Evolutionary conservation across 352 stramenopile genomes (phyloP).

Genomic region (Globisporangium ultimum): DNA sequence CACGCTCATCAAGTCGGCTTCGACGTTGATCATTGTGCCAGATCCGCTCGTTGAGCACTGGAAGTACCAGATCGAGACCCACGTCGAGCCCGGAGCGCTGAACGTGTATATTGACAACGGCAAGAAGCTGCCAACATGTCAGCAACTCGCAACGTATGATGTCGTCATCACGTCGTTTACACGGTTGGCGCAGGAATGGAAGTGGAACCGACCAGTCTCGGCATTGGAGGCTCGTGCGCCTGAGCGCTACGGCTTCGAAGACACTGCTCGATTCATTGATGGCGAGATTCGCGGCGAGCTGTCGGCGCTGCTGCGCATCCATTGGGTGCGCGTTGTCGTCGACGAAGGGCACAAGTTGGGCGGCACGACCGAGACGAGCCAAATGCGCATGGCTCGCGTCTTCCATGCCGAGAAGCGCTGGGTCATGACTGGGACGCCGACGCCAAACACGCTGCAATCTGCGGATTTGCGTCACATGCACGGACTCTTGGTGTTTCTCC

Average conservation of each 20-base stretch:
- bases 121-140: constrained; percentile 30
- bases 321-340: constrained; percentile 91
- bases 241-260: constrained; percentile 70
- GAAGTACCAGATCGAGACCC: constrained; percentile 67
- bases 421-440: constrained; percentile 98
- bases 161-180: constrained; percentile 75
- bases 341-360: constrained; percentile 96
- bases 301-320: constrained; percentile 57
- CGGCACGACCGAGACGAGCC: constrained; percentile 47
- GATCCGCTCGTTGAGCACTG: constrained; percentile 77
- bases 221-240: constrained; percentile 60
- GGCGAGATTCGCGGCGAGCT: constrained; percentile 46
- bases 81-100: constrained; percentile 33
- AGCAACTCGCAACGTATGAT: constrained; percentile 55
- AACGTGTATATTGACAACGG: constrained; percentile 42
- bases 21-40: constrained; percentile 70
- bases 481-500: constrained; percentile 88
- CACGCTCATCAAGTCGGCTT: constrained; percentile 40
- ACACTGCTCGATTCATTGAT: constrained; percentile 45
- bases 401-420: constrained; percentile 87
- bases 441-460: constrained; percentile 84
- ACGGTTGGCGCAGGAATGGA: constrained; percentile 64
- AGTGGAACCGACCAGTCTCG: constrained; percentile 47
- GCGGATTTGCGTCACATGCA: constrained; percentile 88
- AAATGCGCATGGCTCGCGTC: constrained; percentile 81